phyloP scores from a whole-genome alignment of 1,284 basidiomycete species.

The Fomes fomentarius region DNA sequence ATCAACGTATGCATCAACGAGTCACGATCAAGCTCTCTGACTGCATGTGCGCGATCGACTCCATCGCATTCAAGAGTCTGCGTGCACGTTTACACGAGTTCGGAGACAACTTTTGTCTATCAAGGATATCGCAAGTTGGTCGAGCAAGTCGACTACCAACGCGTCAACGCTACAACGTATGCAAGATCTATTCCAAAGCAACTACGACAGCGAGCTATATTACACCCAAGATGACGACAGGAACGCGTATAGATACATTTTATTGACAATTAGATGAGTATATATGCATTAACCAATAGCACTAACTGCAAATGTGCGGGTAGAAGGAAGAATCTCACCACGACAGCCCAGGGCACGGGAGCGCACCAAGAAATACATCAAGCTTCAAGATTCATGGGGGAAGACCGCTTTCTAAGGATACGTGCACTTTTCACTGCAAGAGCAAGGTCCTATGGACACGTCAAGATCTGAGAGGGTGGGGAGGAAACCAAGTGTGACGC shows the following conservation, averaged over 20 bases:
- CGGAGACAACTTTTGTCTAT: too few species aligned
- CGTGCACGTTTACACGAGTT: too few species aligned
- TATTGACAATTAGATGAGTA: conserved; percentile 3
- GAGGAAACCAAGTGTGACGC: conserved; percentile 2
- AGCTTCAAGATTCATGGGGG: conserved; percentile 1
- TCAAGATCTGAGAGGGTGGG: conserved; percentile 3
- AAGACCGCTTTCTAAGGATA: conserved; percentile 5
- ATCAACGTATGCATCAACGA: too few species aligned
- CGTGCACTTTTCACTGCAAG: conserved; percentile 10
- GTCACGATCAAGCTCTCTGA: too few species aligned
- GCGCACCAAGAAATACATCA: background rate
- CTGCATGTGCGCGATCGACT: too few species aligned
- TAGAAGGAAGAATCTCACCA: background rate
- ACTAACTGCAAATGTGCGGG: background rate
- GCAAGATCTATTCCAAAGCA: conserved; percentile 4
- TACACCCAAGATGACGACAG: conserved; percentile 9
- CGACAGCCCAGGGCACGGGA: background rate
- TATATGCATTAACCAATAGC: background rate
- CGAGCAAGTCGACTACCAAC: too few species aligned
- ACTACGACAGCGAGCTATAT: conserved; percentile 11
- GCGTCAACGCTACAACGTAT: background rate
- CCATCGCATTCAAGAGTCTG: too few species aligned
- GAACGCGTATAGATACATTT: conserved; percentile 21
- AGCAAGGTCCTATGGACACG: conserved; percentile 17
- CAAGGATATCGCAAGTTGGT: too few species aligned